Conservation (phyloP, 345 rosid genomes). For the Excoecaria cochinchinensis region DNA sequence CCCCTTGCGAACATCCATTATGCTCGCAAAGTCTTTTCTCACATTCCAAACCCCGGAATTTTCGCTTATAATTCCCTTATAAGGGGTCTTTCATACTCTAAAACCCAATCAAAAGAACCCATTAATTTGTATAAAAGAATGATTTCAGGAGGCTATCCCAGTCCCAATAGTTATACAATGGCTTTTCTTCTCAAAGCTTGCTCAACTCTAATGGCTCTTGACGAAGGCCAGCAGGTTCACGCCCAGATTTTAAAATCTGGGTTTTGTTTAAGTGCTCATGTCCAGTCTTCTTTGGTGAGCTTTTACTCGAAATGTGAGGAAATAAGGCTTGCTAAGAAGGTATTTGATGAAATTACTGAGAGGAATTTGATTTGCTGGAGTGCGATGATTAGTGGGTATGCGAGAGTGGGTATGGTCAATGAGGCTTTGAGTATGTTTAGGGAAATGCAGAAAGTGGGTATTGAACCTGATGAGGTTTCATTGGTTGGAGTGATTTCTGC, state of each 20-base stretch:
- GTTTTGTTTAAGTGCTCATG: slow-evolving; percentile 10
- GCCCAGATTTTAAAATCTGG: slow-evolving; percentile 11
- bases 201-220: slow-evolving; percentile 6
- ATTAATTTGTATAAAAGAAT: slow-evolving; percentile 1
- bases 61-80: slow-evolving; percentile 17
- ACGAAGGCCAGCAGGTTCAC: slow-evolving; percentile 20
- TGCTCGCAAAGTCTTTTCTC: slow-evolving; percentile 14
- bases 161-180: slow-evolving; percentile 14
- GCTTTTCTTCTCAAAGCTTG: slow-evolving; percentile 25
- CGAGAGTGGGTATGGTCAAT: slow-evolving; percentile 23
- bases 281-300: slow-evolving; percentile 14
- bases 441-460: slow-evolving; percentile 21
- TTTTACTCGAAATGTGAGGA: slow-evolving; percentile 15
- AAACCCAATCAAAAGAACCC: slow-evolving; percentile 17
- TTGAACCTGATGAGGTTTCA: slow-evolving; percentile 23
- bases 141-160: slow-evolving; percentile 13
- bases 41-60: slow-evolving; percentile 11
- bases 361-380: slow-evolving; percentile 24
- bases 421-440: slow-evolving; percentile 24
- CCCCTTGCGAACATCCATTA: slow-evolving; percentile 15
- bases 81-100: slow-evolving; percentile 11
- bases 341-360: slow-evolving; percentile 26
- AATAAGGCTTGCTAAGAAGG: slow-evolving; percentile 13
- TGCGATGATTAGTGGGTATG: slow-evolving; percentile 22
- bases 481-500: slow-evolving; percentile 21